Evolutionary conservation across 805 yeast genomes (phyloP).

Genomic region (Danielia oregonensis): DNA sequence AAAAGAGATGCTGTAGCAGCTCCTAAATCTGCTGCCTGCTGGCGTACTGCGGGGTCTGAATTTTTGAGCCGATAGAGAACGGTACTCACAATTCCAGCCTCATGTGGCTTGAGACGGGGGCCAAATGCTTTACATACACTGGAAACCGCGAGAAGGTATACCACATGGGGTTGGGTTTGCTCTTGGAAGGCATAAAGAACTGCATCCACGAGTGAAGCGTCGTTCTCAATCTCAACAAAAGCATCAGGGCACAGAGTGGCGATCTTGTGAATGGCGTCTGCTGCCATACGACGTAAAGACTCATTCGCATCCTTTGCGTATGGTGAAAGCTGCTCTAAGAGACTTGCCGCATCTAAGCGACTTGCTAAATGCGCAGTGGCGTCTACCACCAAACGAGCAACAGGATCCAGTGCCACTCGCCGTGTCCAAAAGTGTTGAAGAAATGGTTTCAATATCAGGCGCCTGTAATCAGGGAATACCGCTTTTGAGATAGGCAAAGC

Average conservation of each 20-base stretch:
- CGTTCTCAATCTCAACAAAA: slow-evolving; percentile 56
- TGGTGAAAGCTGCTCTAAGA: slow-evolving; percentile 54
- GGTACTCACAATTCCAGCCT: slow-evolving; percentile 69
- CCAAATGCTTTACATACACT: slow-evolving; percentile 61
- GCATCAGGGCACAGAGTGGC: slow-evolving; percentile 35
- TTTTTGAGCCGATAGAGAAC: slow-evolving; percentile 70
- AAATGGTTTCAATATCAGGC: slow-evolving; percentile 55
- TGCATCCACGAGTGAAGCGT: slow-evolving; percentile 73
- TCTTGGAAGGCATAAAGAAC: slow-evolving; percentile 77
- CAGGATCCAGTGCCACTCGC: slow-evolving; percentile 69
- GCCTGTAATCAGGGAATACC: slow-evolving; percentile 45
- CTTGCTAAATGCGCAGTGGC: slow-evolving; percentile 66
- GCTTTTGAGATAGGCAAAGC: slow-evolving; percentile 62
- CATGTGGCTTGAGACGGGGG: slow-evolving; percentile 60
- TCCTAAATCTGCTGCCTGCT: slow-evolving; percentile 80
- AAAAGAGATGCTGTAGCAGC: slow-evolving; percentile 63
- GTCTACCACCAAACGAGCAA: slow-evolving; percentile 60
- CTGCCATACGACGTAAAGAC: slow-evolving; percentile 72
- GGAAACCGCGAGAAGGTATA: slow-evolving; percentile 61
- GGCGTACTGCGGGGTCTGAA: slow-evolving; percentile 67
- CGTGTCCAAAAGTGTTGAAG: slow-evolving; percentile 78
- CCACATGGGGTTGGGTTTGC: slow-evolving; percentile 55
- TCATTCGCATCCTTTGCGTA: slow-evolving; percentile 81
- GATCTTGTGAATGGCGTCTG: slow-evolving; percentile 62
- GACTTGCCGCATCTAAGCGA: slow-evolving; percentile 60